phyloP scores from a whole-genome alignment of 2,329 filamentous ascomycete genomes.

The Colletotrichum tamarilloi region DNA sequence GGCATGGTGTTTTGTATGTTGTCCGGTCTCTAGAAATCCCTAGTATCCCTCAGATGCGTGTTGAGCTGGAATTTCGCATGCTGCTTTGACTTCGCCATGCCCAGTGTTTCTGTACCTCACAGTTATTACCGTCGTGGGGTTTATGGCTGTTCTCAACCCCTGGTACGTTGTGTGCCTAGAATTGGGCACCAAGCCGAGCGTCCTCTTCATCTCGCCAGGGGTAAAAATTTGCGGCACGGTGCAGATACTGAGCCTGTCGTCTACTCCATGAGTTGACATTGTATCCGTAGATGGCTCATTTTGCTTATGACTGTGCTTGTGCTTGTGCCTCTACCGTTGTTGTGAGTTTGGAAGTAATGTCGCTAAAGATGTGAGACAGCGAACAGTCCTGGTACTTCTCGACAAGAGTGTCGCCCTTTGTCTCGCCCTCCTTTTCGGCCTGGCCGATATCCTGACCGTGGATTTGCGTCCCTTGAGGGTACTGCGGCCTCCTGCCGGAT shows the following conservation, averaged over 20 bases:
- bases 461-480: slow-evolving; percentile 75
- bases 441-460: slow-evolving; percentile 63
- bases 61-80: neutral
- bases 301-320: slow-evolving; percentile 24
- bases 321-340: slow-evolving; percentile 37
- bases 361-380: slow-evolving; percentile 74
- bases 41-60: slow-evolving; percentile 8
- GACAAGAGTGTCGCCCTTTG: slow-evolving; percentile 58
- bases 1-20: neutral
- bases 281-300: neutral
- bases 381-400: slow-evolving; percentile 81
- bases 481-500: slow-evolving; percentile 72
- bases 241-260: neutral
- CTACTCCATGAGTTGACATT: neutral
- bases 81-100: neutral
- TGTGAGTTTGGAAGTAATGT: slow-evolving; percentile 64
- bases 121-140: no score
- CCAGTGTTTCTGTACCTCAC: neutral
- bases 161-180: neutral
- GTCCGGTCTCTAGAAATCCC: neutral
- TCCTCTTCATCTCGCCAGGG: neutral
- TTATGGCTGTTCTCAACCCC: neutral
- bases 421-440: slow-evolving; percentile 39
- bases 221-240: neutral
- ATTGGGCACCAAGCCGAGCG: neutral